Percentiles rank a stretch among this genome's conserved stretches.
Conservation (phyloP, 495 filamentous ascomycete species). For the Ascobolus immersus region DNA sequence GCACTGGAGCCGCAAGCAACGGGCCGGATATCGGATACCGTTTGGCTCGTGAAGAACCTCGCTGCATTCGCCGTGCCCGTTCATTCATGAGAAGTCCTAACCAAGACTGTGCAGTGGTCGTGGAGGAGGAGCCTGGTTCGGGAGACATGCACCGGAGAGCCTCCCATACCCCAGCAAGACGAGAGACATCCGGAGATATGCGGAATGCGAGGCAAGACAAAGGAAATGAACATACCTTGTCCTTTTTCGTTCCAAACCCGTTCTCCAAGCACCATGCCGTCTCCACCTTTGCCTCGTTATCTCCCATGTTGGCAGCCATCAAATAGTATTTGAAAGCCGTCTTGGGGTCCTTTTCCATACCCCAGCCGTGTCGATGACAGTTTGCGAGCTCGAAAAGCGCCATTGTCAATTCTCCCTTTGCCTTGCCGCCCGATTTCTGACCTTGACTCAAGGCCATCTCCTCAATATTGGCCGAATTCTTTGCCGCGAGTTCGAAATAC, state of each 20-base stretch:
- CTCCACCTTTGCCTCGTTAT: conserved; percentile 95
- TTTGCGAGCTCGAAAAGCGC: conserved; percentile 91
- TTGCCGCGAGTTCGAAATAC: conserved; percentile 72
- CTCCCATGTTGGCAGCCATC: conserved; percentile 82
- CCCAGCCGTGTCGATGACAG: conserved; percentile 92
- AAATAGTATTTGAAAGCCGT: conserved; percentile 91
- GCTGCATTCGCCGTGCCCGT: too few species aligned
- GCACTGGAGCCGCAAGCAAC: too few species aligned
- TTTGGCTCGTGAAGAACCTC: too few species aligned
- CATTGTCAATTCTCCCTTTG: conserved; percentile 92
- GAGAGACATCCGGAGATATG: too few species aligned
- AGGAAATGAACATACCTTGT: conserved; percentile 47
- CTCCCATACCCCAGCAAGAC: too few species aligned
- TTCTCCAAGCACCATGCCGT: conserved; percentile 87
- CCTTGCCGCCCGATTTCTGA: conserved; percentile 73
- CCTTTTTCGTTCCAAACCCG: conserved; percentile 83
- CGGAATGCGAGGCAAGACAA: neutral
- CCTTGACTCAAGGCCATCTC: conserved; percentile 57
- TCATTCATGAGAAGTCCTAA: too few species aligned
- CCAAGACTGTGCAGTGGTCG: too few species aligned
- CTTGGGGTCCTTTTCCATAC: conserved; percentile 60
- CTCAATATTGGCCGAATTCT: conserved; percentile 70
- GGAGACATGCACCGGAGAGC: too few species aligned
- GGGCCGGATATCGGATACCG: too few species aligned
- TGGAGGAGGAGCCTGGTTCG: too few species aligned